These are phyloP conservation scores for Phaeomoniella chlamydospora DNA, from an alignment of 2,329 filamentous ascomycete species.

Conservation along the genomic window DNA sequence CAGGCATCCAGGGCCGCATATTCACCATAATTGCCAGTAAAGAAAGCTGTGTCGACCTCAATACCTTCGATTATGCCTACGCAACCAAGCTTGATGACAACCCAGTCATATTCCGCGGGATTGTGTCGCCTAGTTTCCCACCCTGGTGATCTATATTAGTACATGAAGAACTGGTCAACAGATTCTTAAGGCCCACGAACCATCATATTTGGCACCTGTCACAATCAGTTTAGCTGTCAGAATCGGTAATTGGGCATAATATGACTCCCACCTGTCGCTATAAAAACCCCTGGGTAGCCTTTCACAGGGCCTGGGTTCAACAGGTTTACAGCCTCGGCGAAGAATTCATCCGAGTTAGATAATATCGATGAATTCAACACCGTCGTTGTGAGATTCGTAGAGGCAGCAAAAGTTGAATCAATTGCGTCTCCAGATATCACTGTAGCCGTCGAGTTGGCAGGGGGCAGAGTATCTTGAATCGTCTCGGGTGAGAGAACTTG, in stretches of 20 bases:
- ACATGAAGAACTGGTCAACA: too few species aligned
- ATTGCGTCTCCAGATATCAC: constrained; percentile 17
- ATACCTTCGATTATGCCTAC: constrained; percentile 28
- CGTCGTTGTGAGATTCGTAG: constrained; percentile 31
- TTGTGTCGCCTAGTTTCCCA: constrained; percentile 52
- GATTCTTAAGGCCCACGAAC: too few species aligned
- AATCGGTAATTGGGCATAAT: too few species aligned
- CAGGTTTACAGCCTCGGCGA: constrained; percentile 44
- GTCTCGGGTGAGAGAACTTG: constrained; percentile 1
- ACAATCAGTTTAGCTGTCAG: too few species aligned
- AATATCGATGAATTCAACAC: constrained; percentile 39
- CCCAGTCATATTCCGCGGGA: constrained; percentile 42
- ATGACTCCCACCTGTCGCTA: constrained; percentile 43
- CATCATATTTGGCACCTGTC: not conserved
- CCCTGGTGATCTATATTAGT: constrained; percentile 47
- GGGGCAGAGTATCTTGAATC: constrained; percentile 2
- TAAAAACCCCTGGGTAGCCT: constrained; percentile 42
- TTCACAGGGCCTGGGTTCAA: constrained; percentile 41
- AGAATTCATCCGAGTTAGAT: constrained; percentile 46
- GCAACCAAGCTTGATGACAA: constrained; percentile 35
- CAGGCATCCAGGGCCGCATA: constrained; percentile 23
- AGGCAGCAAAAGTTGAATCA: constrained; percentile 38
- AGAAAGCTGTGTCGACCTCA: constrained; percentile 29
- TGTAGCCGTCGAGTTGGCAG: not conserved
- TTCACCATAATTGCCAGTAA: constrained; percentile 30